A percentile compares a stretch with the other conserved stretches of the same genome.
phyloP scores from a whole-genome alignment of 2,329 filamentous ascomycete species.

The Helminthosporium solani region DNA sequence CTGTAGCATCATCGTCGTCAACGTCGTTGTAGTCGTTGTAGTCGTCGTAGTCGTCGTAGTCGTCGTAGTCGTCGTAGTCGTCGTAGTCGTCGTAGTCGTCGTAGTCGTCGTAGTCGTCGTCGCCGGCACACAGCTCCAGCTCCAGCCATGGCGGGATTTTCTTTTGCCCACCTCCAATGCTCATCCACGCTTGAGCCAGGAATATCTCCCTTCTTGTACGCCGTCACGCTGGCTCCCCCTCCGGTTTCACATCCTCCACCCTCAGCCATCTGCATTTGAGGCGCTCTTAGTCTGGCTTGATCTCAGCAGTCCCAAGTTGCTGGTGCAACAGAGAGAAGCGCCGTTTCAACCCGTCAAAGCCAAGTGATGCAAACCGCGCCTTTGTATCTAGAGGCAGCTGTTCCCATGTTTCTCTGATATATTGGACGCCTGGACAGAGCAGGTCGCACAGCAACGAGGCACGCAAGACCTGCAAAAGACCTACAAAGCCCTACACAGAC shows the following conservation, averaged over 20 bases:
- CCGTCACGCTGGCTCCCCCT: slow-evolving; percentile 35
- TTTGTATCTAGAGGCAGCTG: slow-evolving; percentile 43
- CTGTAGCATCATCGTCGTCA: no score
- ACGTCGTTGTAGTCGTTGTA: no score
- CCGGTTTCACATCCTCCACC: slow-evolving; percentile 39
- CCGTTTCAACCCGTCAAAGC: slow-evolving; percentile 35
- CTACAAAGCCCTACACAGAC: no score
- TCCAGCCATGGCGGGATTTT: slow-evolving; percentile 35
- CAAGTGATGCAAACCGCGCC: slow-evolving; percentile 40
- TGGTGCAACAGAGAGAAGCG: slow-evolving; percentile 35
- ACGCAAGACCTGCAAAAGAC: slow-evolving; percentile 37
- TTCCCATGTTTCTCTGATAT: slow-evolving; percentile 38
- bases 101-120: no score
- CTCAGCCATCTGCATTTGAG: slow-evolving; percentile 2
- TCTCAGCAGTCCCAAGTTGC: slow-evolving; percentile 34
- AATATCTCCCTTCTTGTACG: slow-evolving; percentile 40
- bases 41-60: slow-evolving; percentile 19
- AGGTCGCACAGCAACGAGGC: slow-evolving; percentile 43
- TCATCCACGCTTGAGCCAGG: slow-evolving; percentile 27
- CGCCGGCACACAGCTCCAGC: no score
- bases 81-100: no score
- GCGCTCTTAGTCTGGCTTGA: slow-evolving; percentile 20
- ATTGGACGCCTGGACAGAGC: slow-evolving; percentile 41
- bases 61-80: no score
- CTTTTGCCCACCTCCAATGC: slow-evolving; percentile 31